Conservation (phyloP, 768 basidiomycete species). For the Galerina marginata region DNA sequence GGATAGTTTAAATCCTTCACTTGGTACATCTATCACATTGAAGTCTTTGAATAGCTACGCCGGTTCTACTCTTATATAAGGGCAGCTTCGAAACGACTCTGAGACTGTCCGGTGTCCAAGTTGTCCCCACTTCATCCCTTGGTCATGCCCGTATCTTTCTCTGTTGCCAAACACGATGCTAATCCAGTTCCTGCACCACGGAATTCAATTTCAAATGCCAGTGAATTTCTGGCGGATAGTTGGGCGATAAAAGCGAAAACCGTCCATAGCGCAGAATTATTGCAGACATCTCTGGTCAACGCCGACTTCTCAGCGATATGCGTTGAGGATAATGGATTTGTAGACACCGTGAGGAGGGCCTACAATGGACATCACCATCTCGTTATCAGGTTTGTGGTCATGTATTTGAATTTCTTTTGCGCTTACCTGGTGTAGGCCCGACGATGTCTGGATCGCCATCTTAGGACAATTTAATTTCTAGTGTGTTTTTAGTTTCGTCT, state of each 20-base stretch:
- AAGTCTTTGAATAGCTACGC: too few relatives aligned
- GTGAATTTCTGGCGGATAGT: not conserved
- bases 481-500: slow-evolving; percentile 22
- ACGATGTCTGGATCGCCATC: slow-evolving; percentile 52
- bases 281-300: not conserved
- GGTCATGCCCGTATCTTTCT: not conserved
- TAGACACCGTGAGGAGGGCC: slow-evolving; percentile 31
- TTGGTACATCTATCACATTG: too few relatives aligned
- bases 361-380: slow-evolving; percentile 33
- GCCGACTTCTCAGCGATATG: not conserved
- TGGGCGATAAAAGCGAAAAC: not conserved
- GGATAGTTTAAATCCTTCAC: too few relatives aligned
- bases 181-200: not conserved
- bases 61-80: too few relatives aligned
- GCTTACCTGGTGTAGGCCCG: slow-evolving; percentile 30
- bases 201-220: not conserved
- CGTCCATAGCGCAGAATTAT: not conserved
- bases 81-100: too few relatives aligned
- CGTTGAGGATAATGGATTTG: slow-evolving; percentile 32
- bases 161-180: not conserved
- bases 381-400: not conserved
- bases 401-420: not conserved
- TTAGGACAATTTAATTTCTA: slow-evolving; percentile 42
- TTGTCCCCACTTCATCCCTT: not conserved
- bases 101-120: too few relatives aligned